Conservation (phyloP, 2,329 filamentous ascomycete genomes). For the Xylariaceae sp. region DNA sequence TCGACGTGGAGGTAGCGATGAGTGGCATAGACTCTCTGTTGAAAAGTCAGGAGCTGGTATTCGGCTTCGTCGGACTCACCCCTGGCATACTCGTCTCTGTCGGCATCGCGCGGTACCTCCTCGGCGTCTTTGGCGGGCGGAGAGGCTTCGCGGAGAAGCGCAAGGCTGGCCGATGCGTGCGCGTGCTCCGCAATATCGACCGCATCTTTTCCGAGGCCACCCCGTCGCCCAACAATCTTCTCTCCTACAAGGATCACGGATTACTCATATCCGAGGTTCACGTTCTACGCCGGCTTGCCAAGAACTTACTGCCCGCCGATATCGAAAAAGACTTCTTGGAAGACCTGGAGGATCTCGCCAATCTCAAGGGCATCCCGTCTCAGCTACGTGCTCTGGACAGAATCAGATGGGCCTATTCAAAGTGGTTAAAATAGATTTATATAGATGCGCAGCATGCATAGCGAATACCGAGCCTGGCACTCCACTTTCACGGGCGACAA, state of each 20-base stretch:
- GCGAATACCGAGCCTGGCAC: not conserved
- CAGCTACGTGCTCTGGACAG: conserved; percentile 76
- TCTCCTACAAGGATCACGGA: conserved; percentile 90
- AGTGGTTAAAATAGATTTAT: conserved; percentile 51
- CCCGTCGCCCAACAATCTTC: conserved; percentile 65
- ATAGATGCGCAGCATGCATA: not conserved
- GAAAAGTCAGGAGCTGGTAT: conserved; percentile 94
- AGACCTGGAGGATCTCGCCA: conserved; percentile 79
- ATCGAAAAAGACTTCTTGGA: conserved; percentile 81
- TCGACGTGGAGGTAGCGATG: conserved; percentile 93
- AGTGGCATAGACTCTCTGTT: conserved; percentile 90
- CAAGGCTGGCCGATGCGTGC: conserved; percentile 64
- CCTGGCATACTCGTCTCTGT: conserved; percentile 86
- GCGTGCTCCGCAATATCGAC: conserved; percentile 82
- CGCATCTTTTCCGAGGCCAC: conserved; percentile 66
- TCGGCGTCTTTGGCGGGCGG: conserved; percentile 62
- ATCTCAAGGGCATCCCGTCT: conserved; percentile 71
- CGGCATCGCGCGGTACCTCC: conserved; percentile 66
- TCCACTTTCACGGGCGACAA: no score
- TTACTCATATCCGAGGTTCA: conserved; percentile 87
- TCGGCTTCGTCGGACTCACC: conserved; percentile 93
- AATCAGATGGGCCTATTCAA: conserved; percentile 84
- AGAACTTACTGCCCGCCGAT: conserved; percentile 62
- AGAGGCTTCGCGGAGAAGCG: conserved; percentile 60
- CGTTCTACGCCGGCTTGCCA: conserved; percentile 65